Base-by-base conservation (phyloP, 2,329 filamentous ascomycete species). In the Arthrobotrys musiformis region DNA sequence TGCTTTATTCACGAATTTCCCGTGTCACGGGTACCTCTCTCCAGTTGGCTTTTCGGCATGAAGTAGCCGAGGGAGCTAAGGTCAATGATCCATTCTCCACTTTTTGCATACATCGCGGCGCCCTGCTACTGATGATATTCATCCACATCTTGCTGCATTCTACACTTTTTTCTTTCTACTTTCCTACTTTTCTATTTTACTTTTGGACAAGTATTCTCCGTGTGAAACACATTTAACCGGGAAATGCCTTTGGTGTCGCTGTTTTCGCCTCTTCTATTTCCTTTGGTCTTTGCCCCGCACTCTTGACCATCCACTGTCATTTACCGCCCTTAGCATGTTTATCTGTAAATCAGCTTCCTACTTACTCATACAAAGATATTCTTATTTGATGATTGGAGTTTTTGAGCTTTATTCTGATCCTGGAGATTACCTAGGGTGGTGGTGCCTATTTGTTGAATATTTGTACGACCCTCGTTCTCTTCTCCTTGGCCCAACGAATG, bases 201-300 rank as follows among this genome's bases (percentile, higher is more conserved):
- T 42, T 8, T 61, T 56, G 28, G 22, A 28, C n/a, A 42, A 19
- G 40, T 42, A 40, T 40, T 58, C 24, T 58, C 19, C 19, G 40
- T 50, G 48, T 77, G 73, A 77, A 70, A 77, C 66, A 70, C 66
- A 77, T 77, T 77, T 77, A 77, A 77, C 73, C 73, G 73, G 73
- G 66, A 66, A 76, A 24, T 67, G 40, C 60, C 42, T 48, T 70
- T 22, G 50, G 35, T 70, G 73, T 66, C 37, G 40, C 54, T 63
- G 54, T 69, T 61, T 72, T 42, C 35, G 60, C 64, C 64, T 54
- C 28, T 66, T 48, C 9, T 48, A 11, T 56, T 70, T 54, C 9
- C 17, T 61, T 56, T 37, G 37, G 42, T 63, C 52, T 56, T 46
- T 52, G 66, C 72, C 66, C 73, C 66, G 61, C 61, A 60, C 35